Evolutionary conservation across 1,139 yeast species (phyloP), one percentile per base, ranked within the genome.

Genomic region (Nakaseomyces sp.): DNA sequence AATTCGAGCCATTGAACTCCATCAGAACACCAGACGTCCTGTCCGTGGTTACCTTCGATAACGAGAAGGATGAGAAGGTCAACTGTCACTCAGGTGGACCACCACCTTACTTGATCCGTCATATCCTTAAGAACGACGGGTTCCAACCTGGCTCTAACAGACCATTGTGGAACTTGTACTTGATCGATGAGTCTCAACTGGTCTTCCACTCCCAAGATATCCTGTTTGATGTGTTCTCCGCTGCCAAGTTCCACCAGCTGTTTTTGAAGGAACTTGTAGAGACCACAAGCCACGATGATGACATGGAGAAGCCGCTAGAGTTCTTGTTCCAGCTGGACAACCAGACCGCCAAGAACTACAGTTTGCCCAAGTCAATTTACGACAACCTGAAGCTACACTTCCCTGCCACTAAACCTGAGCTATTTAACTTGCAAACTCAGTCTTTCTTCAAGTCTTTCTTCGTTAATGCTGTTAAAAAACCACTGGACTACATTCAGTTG

Each of bases 171-270:
- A 46, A 48, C 32, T 31, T 60, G 13, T 56, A 46, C 43, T 41
- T 59, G 1, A 50, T 58, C 8, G 60, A 59, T 43, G 58, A 55
- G 28, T 47, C 55, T 4, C 41, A 55, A 42, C 42, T 58, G 4
- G 45, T 58, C 5, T 59, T 60, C 35, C 62, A 60, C 48, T 61
- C 61, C 2, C 60, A 57, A 35, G 62, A 58, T 36, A 48, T 50
- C 3, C 42, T 60, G 26, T 60, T 59, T 49, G 64, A 60, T 43
- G 45, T 52, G 2, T 60, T 57, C 45, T 55, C 63, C 3, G 59
- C 58, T n/a, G 61, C 61, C 17, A 52, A 52, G 38, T 54, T 60
- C 32, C 61, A 56, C 41, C 53, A 52, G 15, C 28, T 49, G 25
- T 50, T 54, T 24, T 31, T 47, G 5, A 30, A 25, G 15, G 44